A percentile compares a stretch with the other conserved stretches of the same genome.
Conservation (phyloP, 805 yeast genomes). For the Lipomyces lipofer region DNA sequence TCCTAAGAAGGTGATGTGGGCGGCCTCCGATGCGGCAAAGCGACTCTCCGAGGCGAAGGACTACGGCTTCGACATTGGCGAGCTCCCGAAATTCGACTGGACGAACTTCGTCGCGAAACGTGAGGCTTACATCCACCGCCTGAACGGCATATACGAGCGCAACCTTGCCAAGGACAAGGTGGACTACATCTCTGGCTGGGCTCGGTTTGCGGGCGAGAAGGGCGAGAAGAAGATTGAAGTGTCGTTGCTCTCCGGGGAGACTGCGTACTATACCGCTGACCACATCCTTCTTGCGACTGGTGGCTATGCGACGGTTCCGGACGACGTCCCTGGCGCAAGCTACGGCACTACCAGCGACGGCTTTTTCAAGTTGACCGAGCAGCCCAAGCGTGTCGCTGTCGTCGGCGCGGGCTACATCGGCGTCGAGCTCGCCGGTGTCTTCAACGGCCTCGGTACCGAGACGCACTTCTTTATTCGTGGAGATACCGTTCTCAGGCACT, state of each 20-base stretch:
- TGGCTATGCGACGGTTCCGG: slow-evolving; percentile 76
- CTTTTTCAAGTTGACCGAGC: slow-evolving; percentile 74
- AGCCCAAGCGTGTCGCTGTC: slow-evolving; percentile 89
- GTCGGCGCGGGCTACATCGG: slow-evolving; percentile 99
- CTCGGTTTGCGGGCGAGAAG: slow-evolving; percentile 67
- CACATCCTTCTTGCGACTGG: slow-evolving; percentile 90
- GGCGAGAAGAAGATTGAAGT: slow-evolving; percentile 62
- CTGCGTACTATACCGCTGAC: slow-evolving; percentile 70
- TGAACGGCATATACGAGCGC: slow-evolving; percentile 90
- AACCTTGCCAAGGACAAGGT: slow-evolving; percentile 88
- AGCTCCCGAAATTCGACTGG: slow-evolving; percentile 78
- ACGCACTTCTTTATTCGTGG: slow-evolving; percentile 89
- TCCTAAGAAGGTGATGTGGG: slow-evolving; percentile 99
- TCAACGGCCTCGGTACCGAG: slow-evolving; percentile 82
- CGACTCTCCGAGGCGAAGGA: slow-evolving; percentile 72
- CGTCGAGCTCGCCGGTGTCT: slow-evolving; percentile 91
- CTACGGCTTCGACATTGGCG: slow-evolving; percentile 72
- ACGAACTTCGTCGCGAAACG: slow-evolving; percentile 75
- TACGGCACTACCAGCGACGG: slow-evolving; percentile 87
- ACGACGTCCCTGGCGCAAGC: slow-evolving; percentile 73
- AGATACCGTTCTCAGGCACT: slow-evolving; percentile 82
- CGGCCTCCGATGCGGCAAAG: slow-evolving; percentile 86
- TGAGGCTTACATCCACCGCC: slow-evolving; percentile 83
- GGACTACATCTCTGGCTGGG: slow-evolving; percentile 83
- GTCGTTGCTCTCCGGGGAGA: slow-evolving; percentile 59